A percentile compares a stretch with the other conserved stretches of the same genome.
These are phyloP conservation scores for Scedosporium minutisporum DNA, from an alignment of 2,329 filamentous ascomycete genomes.

Conservation along the genomic window DNA sequence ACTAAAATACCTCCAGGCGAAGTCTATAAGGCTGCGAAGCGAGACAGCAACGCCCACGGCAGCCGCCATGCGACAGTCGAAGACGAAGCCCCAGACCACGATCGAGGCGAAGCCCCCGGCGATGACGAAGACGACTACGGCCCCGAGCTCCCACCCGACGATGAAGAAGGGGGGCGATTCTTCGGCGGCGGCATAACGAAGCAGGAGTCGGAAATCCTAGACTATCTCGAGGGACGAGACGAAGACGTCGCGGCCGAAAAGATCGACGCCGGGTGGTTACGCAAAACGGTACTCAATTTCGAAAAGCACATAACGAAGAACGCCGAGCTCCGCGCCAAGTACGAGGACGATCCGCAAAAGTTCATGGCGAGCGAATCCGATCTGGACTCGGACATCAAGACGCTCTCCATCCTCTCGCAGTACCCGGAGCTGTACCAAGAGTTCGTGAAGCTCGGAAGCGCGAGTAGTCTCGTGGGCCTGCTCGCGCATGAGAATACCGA, in stretches of 20 bases:
- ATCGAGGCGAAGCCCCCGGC: conserved; percentile 29
- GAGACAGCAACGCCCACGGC: conserved; percentile 31
- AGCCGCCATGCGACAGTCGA: conserved; percentile 36
- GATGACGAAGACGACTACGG: conserved; percentile 41
- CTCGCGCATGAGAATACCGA: conserved; percentile 95
- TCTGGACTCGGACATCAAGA: conserved; percentile 79
- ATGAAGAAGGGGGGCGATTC: conserved; percentile 74
- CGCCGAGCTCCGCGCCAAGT: conserved; percentile 76
- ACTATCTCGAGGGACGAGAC: conserved; percentile 62
- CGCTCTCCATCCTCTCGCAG: conserved; percentile 75
- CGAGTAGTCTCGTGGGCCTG: conserved; percentile 65
- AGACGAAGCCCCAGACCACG: conserved; percentile 26
- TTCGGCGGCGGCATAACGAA: conserved; percentile 85
- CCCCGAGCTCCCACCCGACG: conserved; percentile 31
- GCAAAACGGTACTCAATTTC: conserved; percentile 70
- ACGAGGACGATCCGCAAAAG: conserved; percentile 68
- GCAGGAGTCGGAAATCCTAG: conserved; percentile 71
- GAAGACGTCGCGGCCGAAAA: conserved; percentile 50
- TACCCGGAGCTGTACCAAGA: conserved; percentile 76
- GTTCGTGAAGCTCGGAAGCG: conserved; percentile 66
- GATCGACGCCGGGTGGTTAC: conserved; percentile 76
- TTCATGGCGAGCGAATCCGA: conserved; percentile 84
- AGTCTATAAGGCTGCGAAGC: conserved; percentile 54
- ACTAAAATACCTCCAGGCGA: conserved; percentile 33
- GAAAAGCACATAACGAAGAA: conserved; percentile 90